Base-by-base conservation (phyloP, 1,284 basidiomycete genomes). In the Kwoniella shivajii region DNA sequence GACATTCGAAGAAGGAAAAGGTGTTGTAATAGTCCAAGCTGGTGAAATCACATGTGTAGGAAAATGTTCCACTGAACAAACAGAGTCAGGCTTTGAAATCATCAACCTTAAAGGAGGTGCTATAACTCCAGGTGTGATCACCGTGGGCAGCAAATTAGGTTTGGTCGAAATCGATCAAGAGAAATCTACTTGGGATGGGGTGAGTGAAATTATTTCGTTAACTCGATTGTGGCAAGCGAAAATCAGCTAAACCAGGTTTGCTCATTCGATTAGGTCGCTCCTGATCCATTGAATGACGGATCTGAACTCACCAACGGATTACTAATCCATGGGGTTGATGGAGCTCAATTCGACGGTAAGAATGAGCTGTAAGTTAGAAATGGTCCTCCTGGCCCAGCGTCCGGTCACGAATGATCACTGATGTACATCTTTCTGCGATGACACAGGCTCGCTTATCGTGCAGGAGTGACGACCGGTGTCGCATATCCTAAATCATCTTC, bases 251-350 rank as follows among this genome's bases (percentile, higher is more conserved):
- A 18, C 38, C 34, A 36, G n/a, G 34, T 9, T 51, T 4, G n/a
- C 24, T 49, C 38, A 18, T n/a, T n/a, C n/a, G n/a, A n/a, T n/a
- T 37, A 73, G 71, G 54, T 20, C 11, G 62, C 68, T 13, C 66
- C 80, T 80, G 85, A 55, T 81, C 79, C 68, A 78, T 82, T 68
- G 80, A 80, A 63, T 42, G 69, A 75, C 18, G 86, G 86, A 65
- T 57, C 87, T 36, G 83, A 88, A 14, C 61, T 89, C 11, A 56
- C 83, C 14, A 81, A 84, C 22, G 83, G 83, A 24, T 67, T 81
- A 0, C 70, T 88, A 37, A 83, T 88, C 26, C 81, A 82, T 31
- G 89, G 86, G 0, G 82, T 84, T 5, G 90, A 93, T 69, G 89
- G 89, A 0, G 79, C 90, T 14, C 82, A 84, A 51, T 91, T 88